These are phyloP conservation scores for Sordaria brevicollis DNA, from an alignment of 495 filamentous ascomycete genomes.

Conservation along the genomic window DNA sequence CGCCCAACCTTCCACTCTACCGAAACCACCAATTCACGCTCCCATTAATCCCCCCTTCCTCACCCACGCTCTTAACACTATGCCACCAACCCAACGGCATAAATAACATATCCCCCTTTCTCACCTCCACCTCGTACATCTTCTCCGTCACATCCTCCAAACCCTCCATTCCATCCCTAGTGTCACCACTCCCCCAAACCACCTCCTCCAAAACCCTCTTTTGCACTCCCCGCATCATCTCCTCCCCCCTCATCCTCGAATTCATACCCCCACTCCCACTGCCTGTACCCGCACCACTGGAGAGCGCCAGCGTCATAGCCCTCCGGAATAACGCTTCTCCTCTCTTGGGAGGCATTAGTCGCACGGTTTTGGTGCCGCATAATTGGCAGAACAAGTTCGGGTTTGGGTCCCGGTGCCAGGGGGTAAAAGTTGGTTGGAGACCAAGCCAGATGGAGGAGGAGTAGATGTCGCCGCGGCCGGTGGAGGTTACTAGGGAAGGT, in stretches of 20 bases:
- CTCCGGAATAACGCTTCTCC: constrained; percentile 51
- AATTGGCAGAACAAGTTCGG: constrained; percentile 88
- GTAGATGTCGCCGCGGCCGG: constrained; percentile 70
- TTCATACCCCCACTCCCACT: too few relatives aligned
- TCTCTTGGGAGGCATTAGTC: constrained; percentile 52
- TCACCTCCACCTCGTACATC: constrained; percentile 41
- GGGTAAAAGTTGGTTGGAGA: constrained; percentile 72
- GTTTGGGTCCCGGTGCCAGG: constrained; percentile 87
- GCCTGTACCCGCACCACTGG: too few relatives aligned
- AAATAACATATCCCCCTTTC: constrained; percentile 65
- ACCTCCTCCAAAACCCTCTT: constrained; percentile 50
- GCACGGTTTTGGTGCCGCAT: constrained; percentile 57
- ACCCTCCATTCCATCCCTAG: not conserved
- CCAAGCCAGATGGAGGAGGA: constrained; percentile 83
- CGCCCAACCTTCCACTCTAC: constrained; percentile 3
- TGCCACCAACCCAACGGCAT: constrained; percentile 97
- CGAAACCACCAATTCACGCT: constrained; percentile 92
- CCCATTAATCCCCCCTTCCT: constrained; percentile 21
- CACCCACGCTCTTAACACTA: constrained; percentile 59
- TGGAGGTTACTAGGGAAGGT: constrained; percentile 49
- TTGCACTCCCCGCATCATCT: constrained; percentile 84
- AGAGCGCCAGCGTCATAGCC: too few relatives aligned
- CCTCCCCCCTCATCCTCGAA: constrained; percentile 59
- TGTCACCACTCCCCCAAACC: constrained; percentile 60
- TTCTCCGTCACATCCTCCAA: constrained; percentile 13